These are phyloP conservation scores for Xylariaceae sp. DNA, from an alignment of 2,329 filamentous ascomycete species.

Conservation along the genomic window DNA sequence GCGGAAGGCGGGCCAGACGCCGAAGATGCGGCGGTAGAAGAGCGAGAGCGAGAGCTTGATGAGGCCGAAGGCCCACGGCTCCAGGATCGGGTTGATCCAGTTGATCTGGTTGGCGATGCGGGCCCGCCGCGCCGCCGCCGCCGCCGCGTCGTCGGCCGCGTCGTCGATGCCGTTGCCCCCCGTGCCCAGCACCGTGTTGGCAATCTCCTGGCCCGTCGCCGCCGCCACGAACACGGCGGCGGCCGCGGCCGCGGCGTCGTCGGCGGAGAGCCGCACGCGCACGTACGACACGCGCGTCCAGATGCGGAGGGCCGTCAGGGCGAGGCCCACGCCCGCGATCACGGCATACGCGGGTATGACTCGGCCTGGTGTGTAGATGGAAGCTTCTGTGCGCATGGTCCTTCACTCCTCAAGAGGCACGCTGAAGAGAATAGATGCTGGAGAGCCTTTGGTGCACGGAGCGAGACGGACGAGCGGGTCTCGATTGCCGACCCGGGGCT, in stretches of 20 bases:
- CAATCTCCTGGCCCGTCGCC: slow-evolving; percentile 3
- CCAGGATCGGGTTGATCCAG: slow-evolving; percentile 5
- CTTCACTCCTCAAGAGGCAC: no score
- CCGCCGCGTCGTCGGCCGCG: slow-evolving; percentile 3
- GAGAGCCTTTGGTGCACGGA: no score
- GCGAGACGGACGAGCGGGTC: no score
- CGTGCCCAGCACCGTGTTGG: slow-evolving; percentile 5
- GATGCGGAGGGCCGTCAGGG: slow-evolving; percentile 4
- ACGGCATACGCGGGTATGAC: slow-evolving; percentile 4
- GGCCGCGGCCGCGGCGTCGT: slow-evolving; percentile 4
- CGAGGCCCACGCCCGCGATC: slow-evolving; percentile 2
- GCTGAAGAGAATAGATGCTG: no score
- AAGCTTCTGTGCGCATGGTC: no score
- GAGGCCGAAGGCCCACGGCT: slow-evolving; percentile 5
- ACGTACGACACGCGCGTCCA: slow-evolving; percentile 6
- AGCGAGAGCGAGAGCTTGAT: slow-evolving; percentile 9
- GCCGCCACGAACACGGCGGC: slow-evolving; percentile 5
- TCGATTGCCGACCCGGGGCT: no score
- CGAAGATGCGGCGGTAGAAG: slow-evolving; percentile 8
- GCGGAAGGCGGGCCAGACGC: slow-evolving; percentile 4
- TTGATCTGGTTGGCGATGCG: slow-evolving; percentile 6
- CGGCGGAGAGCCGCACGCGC: slow-evolving; percentile 1
- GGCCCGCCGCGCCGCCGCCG: no score
- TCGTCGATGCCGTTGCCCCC: slow-evolving; percentile 4
- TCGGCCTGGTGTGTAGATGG: no score